Percentiles rank a stretch among this genome's conserved stretches.
Evolutionary conservation across 2,329 filamentous ascomycete genomes (phyloP).

Genomic region (Macrophomina tecta): DNA sequence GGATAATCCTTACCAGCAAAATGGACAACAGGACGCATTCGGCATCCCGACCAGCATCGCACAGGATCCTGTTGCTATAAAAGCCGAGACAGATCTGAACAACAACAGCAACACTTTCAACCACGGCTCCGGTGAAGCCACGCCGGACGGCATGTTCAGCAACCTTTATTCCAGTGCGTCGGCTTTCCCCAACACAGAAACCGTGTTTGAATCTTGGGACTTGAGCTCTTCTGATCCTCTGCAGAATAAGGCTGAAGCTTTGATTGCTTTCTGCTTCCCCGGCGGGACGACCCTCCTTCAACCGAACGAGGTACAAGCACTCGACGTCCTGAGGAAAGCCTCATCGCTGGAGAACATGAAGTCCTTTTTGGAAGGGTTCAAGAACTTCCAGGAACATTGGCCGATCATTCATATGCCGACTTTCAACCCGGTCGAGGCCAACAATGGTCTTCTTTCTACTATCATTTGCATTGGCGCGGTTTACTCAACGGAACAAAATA

Average conservation of each 20-base stretch:
- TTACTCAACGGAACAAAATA: constrained; percentile 69
- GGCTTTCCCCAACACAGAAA: constrained; percentile 48
- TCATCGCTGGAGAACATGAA: constrained; percentile 72
- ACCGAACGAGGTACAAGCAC: constrained; percentile 51
- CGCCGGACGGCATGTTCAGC: constrained; percentile 56
- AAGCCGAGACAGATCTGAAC: constrained; percentile 52
- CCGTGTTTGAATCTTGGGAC: constrained; percentile 50
- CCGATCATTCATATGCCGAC: constrained; percentile 74
- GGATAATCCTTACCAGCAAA: constrained; percentile 51
- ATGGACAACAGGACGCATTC: constrained; percentile 52
- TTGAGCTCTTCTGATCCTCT: constrained; percentile 51
- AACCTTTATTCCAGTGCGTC: constrained; percentile 54
- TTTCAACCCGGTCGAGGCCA: constrained; percentile 69
- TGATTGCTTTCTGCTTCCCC: constrained; percentile 60
- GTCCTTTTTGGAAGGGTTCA: constrained; percentile 73
- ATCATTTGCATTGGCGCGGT: constrained; percentile 78
- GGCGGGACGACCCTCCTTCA: constrained; percentile 29
- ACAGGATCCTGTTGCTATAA: constrained; percentile 51
- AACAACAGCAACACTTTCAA: constrained; percentile 43
- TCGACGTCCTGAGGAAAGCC: constrained; percentile 60
- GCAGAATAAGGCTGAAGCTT: constrained; percentile 52
- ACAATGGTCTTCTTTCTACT: constrained; percentile 69
- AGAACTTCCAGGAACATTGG: constrained; percentile 76
- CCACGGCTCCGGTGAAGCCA: constrained; percentile 48
- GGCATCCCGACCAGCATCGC: constrained; percentile 55